Conservation (phyloP, 225 moss, liverwort and hornwort species). For the Physcomitrium patens region DNA sequence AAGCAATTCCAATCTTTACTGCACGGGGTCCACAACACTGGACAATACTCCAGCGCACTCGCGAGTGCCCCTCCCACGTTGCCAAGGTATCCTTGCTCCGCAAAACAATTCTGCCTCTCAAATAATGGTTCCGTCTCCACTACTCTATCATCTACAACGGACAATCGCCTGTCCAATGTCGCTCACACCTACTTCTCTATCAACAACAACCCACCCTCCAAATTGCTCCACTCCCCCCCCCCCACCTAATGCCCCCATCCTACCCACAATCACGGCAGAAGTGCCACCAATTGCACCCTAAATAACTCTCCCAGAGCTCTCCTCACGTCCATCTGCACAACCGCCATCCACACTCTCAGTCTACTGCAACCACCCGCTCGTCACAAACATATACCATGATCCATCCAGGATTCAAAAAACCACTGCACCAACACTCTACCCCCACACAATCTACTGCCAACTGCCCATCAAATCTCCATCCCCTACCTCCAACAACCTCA, state of each 20-base stretch:
- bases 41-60: no score
- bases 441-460: no score
- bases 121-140: slow-evolving; percentile 51
- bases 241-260: neutral
- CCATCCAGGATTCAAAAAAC: no score
- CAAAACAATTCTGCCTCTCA: slow-evolving; percentile 17
- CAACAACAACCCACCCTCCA: slow-evolving; percentile 15
- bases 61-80: no score
- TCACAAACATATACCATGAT: slow-evolving; percentile 1
- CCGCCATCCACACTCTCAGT: neutral
- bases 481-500: no score
- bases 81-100: no score
- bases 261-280: slow-evolving; percentile 54
- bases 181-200: slow-evolving; percentile 33
- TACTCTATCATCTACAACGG: slow-evolving; percentile 42
- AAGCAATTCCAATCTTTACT: no score
- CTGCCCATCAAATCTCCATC: no score
- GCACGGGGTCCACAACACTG: no score
- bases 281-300: slow-evolving; percentile 77
- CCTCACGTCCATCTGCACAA: slow-evolving; percentile 87
- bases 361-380: neutral
- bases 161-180: slow-evolving; percentile 24
- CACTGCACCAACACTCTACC: no score
- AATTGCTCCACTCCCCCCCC: slow-evolving; percentile 1
- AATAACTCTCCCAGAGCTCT: slow-evolving; percentile 91